Evolutionary conservation across 2,329 filamentous ascomycete species (phyloP), one percentile per base, ranked within the genome.

Genomic region (Calonectria pauciramosa): DNA sequence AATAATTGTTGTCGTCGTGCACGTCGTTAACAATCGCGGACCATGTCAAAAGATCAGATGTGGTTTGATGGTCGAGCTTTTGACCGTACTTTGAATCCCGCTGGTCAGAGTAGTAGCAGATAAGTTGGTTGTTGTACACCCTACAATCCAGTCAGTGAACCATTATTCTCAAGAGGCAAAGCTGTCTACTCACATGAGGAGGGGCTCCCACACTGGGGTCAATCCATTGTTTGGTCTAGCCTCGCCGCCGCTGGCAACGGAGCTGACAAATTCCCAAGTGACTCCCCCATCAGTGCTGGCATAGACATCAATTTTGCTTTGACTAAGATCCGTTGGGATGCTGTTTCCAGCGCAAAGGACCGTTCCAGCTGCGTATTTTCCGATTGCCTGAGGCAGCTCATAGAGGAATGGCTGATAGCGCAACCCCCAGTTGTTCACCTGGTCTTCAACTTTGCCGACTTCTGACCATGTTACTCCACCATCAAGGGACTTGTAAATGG

Each of bases 191-290:
- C 72, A 84, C 82, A 91, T 81, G 52, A 95, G 84, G 82, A 93
- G 94, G 0, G 93, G 93, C 82, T 95, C 94, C 93, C 93, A 95
- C 26, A 95, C 91, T 0, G 93, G 92, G 0, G 92, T 93, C 47
- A 91, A 82, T 1, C 91, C 93, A 79, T 95, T 94, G 80, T 91
- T 88, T 4, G 93, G 90, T 0, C 86, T 79, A 2, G 93, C 92
- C 60, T 88, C 87, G n/a, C 92, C 92, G 41, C 93, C 93, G 2
- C 86, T 85, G 0, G 93, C 93, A 56, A 95, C 90, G 77, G 91
- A 89, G 73, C 90, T 92, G 68, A 94, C 89, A 77, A 94, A 95
- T 34, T 90, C 85, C 93, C 93, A 95, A 1, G 89, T 92, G 41
- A 84, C 78, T 9, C 93, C 93, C 56, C 86, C 84, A 80, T 95